Evolutionary conservation across 2,329 filamentous ascomycete genomes (phyloP).

Genomic region (Spiromastix sp.): DNA sequence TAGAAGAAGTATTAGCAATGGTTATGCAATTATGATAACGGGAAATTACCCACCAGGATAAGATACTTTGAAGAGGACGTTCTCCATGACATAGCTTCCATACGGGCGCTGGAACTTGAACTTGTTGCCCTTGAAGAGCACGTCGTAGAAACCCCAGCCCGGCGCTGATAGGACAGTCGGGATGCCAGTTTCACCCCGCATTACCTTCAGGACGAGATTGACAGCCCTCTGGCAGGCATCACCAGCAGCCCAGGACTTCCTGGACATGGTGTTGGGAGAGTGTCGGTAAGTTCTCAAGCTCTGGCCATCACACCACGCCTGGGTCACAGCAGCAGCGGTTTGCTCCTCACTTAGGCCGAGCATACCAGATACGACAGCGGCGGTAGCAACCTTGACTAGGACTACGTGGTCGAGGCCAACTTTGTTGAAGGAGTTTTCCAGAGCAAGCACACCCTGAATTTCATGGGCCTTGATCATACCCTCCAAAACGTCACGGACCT

Average conservation of each 20-base stretch:
- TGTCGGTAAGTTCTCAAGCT: slow-evolving; percentile 94
- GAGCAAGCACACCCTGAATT: slow-evolving; percentile 91
- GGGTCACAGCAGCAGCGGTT: slow-evolving; percentile 89
- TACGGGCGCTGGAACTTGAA: slow-evolving; percentile 95
- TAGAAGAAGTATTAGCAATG: slow-evolving; percentile 21
- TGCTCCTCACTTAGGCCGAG: slow-evolving; percentile 80
- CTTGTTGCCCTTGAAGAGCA: slow-evolving; percentile 89
- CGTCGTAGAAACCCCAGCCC: slow-evolving; percentile 97
- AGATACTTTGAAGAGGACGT: slow-evolving; percentile 98
- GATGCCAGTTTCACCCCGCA: slow-evolving; percentile 82
- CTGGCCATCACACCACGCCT: slow-evolving; percentile 97
- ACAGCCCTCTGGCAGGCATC: slow-evolving; percentile 95
- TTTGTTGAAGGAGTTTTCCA: slow-evolving; percentile 98
- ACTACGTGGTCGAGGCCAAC: slow-evolving; percentile 97
- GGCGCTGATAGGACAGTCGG: slow-evolving; percentile 88
- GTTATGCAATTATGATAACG: neutral
- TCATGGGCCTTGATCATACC: slow-evolving; percentile 99
- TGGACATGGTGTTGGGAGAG: slow-evolving; percentile 97
- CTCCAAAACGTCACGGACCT: slow-evolving; percentile 82
- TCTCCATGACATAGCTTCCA: slow-evolving; percentile 99
- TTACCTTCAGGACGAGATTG: slow-evolving; percentile 80
- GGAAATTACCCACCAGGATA: slow-evolving; percentile 65
- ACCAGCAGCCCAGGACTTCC: slow-evolving; percentile 98
- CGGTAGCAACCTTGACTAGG: slow-evolving; percentile 91
- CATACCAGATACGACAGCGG: slow-evolving; percentile 92